These are phyloP conservation scores for Metschnikowia shivogae DNA, from an alignment of 805 yeast genomes.

Conservation along the genomic window DNA sequence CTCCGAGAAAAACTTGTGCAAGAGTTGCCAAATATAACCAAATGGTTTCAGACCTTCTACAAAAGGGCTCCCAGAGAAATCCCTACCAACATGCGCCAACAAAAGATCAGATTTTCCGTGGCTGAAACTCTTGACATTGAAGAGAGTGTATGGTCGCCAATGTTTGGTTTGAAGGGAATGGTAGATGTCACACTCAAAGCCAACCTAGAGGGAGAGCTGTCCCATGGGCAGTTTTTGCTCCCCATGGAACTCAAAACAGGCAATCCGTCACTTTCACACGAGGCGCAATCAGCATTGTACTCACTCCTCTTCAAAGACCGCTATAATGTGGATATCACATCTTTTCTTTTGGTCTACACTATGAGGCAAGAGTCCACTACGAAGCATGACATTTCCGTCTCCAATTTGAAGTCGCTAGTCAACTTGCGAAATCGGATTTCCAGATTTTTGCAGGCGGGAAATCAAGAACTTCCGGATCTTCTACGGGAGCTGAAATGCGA, in stretches of 20 bases:
- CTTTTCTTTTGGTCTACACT: slow-evolving; percentile 72
- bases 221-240: slow-evolving; percentile 46
- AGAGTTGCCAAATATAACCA: slow-evolving; percentile 49
- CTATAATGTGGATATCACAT: slow-evolving; percentile 62
- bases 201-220: slow-evolving; percentile 30
- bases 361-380: slow-evolving; percentile 48
- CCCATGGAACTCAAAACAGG: slow-evolving; percentile 95
- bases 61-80: slow-evolving; percentile 20
- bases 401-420: slow-evolving; percentile 64
- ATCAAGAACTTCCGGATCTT: slow-evolving; percentile 51
- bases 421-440: slow-evolving; percentile 72
- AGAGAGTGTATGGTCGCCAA: slow-evolving; percentile 89
- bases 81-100: slow-evolving; percentile 25
- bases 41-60: slow-evolving; percentile 50
- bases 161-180: slow-evolving; percentile 83
- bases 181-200: slow-evolving; percentile 85
- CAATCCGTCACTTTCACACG: slow-evolving; percentile 58
- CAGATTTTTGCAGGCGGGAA: slow-evolving; percentile 48
- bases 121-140: slow-evolving; percentile 76
- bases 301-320: slow-evolving; percentile 75
- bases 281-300: slow-evolving; percentile 83
- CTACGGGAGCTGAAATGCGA: slow-evolving; percentile 54
- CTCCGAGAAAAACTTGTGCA: slow-evolving; percentile 41
- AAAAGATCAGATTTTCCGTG: slow-evolving; percentile 45
- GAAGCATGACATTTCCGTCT: slow-evolving; percentile 47